Evolutionary conservation across 306 rosid species (phyloP), one percentile per base, ranked within the genome.

Genomic region (Senna siamea): DNA sequence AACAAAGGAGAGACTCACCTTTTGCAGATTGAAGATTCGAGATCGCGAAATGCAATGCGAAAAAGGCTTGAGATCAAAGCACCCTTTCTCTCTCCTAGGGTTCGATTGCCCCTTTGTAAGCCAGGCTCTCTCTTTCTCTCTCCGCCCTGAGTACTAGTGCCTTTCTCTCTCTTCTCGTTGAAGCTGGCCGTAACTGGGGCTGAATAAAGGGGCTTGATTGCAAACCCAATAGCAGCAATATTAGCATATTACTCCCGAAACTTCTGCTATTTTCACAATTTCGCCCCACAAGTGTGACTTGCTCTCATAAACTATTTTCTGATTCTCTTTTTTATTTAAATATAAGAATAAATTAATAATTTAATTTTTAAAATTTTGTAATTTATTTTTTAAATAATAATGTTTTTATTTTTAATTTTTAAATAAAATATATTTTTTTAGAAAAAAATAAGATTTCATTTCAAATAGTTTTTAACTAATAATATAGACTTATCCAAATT

Each of bases 21-120:
- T 60, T 77, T 68, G 78, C 35, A 61, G 83, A 79, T 65, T 73
- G 78, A 82, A 75, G 84, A 85, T 80, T 83, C 90, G 80, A 88
- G 92, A 91, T 91, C 90, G 85, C 80, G 59, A 70, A 85, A 85
- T 74, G 88, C 70, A 85, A 81, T 74, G 82, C 69, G 44, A 67
- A 64, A 66, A 83, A 83, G 76, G 78, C 76, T 85, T 67, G 82
- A 86, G 76, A 76, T 76, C 69, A 57, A 82, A 83, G 79, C 72
- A 77, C 56, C 19, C 71, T 34, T 54, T 53, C 57, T 66, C 61
- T 62, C 67, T 47, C 57, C 60, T 85, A 87, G 97, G 97, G 97
- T 89, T 89, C 75, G 70, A 57, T 46, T 65, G 75, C 53, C 76
- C 69, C 57, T 48, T 54, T 80, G 73, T 32, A 58, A 37, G 50